These are phyloP conservation scores for Boletales sp. DNA, from an alignment of 768 basidiomycete genomes.

Conservation along the genomic window DNA sequence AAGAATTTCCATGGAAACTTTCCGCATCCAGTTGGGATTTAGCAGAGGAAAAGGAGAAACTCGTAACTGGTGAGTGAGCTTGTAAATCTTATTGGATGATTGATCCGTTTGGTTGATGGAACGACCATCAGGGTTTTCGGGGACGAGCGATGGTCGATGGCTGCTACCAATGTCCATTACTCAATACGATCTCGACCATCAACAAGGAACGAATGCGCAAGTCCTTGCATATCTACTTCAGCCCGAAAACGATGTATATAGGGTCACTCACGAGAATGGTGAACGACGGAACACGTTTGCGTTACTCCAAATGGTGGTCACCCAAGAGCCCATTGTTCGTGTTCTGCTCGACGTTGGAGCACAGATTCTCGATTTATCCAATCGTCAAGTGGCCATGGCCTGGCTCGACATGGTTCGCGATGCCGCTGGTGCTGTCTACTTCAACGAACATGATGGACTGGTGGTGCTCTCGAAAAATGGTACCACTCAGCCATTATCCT, in stretches of 20 bases:
- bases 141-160: conserved; percentile 45
- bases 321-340: conserved; percentile 32
- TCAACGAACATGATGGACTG: conserved; percentile 35
- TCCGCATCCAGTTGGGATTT: not conserved
- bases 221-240: conserved; percentile 18
- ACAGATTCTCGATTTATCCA: conserved; percentile 47
- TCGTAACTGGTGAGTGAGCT: not conserved
- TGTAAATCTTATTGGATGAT: not conserved
- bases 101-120: not conserved
- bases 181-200: conserved; percentile 33
- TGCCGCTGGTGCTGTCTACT: conserved; percentile 39
- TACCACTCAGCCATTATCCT: conserved; percentile 30
- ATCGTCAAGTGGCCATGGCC: conserved; percentile 31
- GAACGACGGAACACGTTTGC: conserved; percentile 25
- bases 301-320: conserved; percentile 28
- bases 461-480: conserved; percentile 33
- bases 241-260: conserved; percentile 37
- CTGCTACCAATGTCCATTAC: conserved; percentile 10
- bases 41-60: not conserved
- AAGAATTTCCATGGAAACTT: not conserved
- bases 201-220: conserved; percentile 42
- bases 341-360: conserved; percentile 53
- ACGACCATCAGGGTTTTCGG: conserved; percentile 36
- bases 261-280: conserved; percentile 10
- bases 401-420: conserved; percentile 16